These are phyloP conservation scores for Paspalum notatum DNA, from an alignment of 176 grass and related monocot genomes.

Conservation along the genomic window DNA sequence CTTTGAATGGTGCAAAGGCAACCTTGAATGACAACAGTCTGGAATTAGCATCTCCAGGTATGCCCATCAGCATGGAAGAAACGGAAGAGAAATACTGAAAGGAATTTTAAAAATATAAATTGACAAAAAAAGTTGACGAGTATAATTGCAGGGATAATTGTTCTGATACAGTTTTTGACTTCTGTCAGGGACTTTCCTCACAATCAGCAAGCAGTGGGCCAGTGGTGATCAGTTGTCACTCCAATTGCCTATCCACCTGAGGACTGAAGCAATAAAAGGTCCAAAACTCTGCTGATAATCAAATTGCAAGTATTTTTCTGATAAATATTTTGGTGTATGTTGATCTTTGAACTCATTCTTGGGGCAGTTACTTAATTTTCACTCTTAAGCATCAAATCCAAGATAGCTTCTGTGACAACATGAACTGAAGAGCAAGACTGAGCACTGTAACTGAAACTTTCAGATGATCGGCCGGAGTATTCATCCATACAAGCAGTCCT, in stretches of 20 bases:
- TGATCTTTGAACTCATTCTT: background rate
- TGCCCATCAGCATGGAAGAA: background rate
- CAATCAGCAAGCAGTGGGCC: conserved; percentile 65
- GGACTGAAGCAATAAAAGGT: conserved; percentile 87
- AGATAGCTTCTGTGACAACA: background rate
- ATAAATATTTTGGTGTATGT: background rate
- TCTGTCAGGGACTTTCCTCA: conserved; percentile 67
- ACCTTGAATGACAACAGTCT: conserved; percentile 67
- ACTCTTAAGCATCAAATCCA: background rate
- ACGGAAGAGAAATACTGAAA: background rate
- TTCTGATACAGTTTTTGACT: background rate
- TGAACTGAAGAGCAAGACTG: background rate
- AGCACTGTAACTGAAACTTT: conserved; percentile 21
- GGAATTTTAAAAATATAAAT: background rate
- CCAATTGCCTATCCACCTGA: conserved; percentile 61
- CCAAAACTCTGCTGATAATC: background rate
- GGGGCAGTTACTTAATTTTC: background rate
- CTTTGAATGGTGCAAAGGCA: conserved; percentile 53
- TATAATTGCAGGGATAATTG: background rate
- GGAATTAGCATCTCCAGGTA: conserved; percentile 65
- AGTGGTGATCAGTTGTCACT: conserved; percentile 62
- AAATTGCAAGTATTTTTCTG: background rate
- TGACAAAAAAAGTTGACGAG: background rate
- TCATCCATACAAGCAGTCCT: conserved; percentile 72
- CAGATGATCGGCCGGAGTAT: conserved; percentile 82